phyloP scores from a whole-genome alignment of 2,329 filamentous ascomycete species.

The Grosmannia huntii region DNA sequence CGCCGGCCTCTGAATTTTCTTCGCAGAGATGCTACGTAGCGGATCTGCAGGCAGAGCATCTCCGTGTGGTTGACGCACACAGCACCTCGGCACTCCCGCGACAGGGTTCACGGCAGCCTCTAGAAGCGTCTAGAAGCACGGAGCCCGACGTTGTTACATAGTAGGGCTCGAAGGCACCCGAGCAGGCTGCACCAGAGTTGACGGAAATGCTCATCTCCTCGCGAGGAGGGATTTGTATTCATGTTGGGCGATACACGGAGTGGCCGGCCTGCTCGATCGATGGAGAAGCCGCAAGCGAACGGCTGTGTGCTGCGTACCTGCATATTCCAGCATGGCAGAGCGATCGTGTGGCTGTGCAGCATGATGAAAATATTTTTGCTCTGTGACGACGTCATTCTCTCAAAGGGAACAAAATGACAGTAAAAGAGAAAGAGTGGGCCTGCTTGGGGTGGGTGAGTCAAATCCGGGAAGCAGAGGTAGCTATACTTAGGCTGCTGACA shows the following conservation, averaged over 20 bases:
- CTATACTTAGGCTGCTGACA: neutral
- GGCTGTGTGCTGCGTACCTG: neutral
- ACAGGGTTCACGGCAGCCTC: neutral
- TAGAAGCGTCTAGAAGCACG: neutral
- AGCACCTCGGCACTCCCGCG: neutral
- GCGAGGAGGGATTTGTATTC: too few relatives aligned
- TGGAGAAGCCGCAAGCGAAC: neutral
- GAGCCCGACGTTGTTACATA: neutral
- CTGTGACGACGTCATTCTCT: slow-evolving; percentile 1
- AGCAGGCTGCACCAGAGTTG: too few relatives aligned
- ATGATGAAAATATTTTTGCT: neutral
- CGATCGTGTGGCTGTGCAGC: neutral
- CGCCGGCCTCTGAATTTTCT: neutral
- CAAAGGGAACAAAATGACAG: neutral
- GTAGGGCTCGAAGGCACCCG: neutral
- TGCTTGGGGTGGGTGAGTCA: neutral
- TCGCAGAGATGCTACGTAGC: neutral
- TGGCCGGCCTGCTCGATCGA: neutral
- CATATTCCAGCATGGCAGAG: neutral
- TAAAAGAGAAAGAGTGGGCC: neutral
- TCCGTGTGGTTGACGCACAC: neutral
- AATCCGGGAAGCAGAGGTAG: neutral
- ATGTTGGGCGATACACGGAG: too few relatives aligned
- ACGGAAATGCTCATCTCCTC: too few relatives aligned
- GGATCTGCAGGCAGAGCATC: neutral